A percentile compares a stretch with the other conserved stretches of the same genome.
Conservation (phyloP, 1,139 yeast genomes). For the Magnusiomyces ingens region DNA sequence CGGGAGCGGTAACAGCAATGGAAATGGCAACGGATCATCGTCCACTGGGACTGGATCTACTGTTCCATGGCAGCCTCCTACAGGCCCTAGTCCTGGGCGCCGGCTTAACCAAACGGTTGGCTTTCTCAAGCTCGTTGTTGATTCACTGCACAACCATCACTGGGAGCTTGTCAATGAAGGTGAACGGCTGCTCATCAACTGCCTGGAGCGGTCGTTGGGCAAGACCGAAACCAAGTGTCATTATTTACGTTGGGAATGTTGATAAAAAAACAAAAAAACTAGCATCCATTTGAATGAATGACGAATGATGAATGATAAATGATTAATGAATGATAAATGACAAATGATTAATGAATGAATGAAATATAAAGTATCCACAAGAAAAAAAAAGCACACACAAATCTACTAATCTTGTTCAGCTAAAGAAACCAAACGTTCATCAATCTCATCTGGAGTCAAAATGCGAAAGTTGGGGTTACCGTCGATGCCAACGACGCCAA, state of each 20-base stretch:
- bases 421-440: conserved; percentile 84
- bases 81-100: background rate
- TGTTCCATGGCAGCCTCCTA: no score
- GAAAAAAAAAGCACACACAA: background rate
- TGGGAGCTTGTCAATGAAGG: conserved; percentile 32
- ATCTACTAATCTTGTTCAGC: conserved; percentile 80
- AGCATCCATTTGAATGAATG: background rate
- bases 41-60: background rate
- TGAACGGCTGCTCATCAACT: conserved; percentile 27
- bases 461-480: conserved; percentile 46
- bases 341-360: background rate
- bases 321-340: background rate
- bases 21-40: background rate
- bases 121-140: conserved; percentile 27
- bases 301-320: background rate
- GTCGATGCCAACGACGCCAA: conserved; percentile 73
- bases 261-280: background rate
- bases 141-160: conserved; percentile 23
- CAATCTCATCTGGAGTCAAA: conserved; percentile 79
- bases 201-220: conserved; percentile 32
- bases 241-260: conserved; percentile 5
- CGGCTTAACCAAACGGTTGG: conserved; percentile 28
- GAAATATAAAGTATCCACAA: background rate
- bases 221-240: conserved; percentile 22
- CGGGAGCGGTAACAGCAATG: background rate